Evolutionary conservation across 208 protist species (phyloP), one percentile per base, ranked within the genome.

Genomic region (Trypanosoma conorhini): DNA sequence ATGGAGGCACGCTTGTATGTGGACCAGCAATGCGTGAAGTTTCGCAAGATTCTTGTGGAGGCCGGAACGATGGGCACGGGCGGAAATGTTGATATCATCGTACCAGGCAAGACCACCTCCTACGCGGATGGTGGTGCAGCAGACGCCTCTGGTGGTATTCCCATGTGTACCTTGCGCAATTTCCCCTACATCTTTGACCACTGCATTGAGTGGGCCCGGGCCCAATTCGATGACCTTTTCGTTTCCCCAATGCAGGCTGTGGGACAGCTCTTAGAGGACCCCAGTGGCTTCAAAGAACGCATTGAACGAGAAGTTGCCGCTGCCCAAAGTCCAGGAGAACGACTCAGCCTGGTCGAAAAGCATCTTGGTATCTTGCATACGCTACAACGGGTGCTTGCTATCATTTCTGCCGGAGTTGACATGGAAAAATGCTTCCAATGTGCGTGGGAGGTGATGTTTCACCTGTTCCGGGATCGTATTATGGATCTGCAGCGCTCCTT

Each of bases 161-260:
- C 99, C 21, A 96, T 99, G 67, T 99, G 99, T 78, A 99, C 99
- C 19, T 83, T 99, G 19, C 98, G 99, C 74, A 99, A 99, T 79
- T 99, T 99, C 84, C 99, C 99, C 15, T 98, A 99, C 87, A 89
- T 90, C 26, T 99, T 99, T 83, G 98, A 99, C 70, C 99, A 99
- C 83, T 98, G 95, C 55, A 99, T 99, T 70, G 97, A 99, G 86
- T 98, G 94, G 95, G 92, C 94, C 7, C 85, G 95, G 22, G 90
- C 94, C 40, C 82, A 91, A 66, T 97, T 98, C 72, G 13, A 46
- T 46, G 42, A 21, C 15, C 42, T 46, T 19, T 46, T 46, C 17
- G 91, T 95, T 15, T 90, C 94, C 8, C 80, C 83, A 9, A 89
- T 95, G 75, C 83, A 94, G 30, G 81, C 86, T 21, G 91, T 87